phyloP scores from a whole-genome alignment of 2,329 filamentous ascomycete species.

The Penicillium janthinellum region DNA sequence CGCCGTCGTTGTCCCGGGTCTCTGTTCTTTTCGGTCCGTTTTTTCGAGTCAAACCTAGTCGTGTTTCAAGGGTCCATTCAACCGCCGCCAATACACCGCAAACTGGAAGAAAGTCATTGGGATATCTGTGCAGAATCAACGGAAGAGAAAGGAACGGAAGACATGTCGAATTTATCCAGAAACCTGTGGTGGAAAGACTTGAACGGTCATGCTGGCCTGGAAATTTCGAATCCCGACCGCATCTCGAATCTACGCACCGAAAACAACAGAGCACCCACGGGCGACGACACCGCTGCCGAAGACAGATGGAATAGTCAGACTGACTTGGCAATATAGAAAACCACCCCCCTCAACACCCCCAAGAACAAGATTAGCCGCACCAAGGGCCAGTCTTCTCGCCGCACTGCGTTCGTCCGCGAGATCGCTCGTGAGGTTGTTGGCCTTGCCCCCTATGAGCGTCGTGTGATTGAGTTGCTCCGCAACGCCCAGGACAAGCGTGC shows the following conservation, averaged over 20 bases:
- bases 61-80: conserved; percentile 6
- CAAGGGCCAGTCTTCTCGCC: conserved; percentile 96
- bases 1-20: conserved; percentile 13
- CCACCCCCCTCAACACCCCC: conserved; percentile 70
- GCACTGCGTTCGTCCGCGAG: conserved; percentile 94
- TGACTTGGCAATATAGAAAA: conserved; percentile 65
- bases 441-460: conserved; percentile 94
- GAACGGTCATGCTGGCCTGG: neutral
- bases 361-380: conserved; percentile 79
- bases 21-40: conserved; percentile 22
- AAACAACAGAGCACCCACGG: conserved; percentile 6
- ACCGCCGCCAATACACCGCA: neutral
- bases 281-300: neutral
- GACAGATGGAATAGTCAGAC: conserved; percentile 41
- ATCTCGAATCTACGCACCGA: neutral
- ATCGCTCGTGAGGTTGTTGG: conserved; percentile 98
- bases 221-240: conserved; percentile 10
- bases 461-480: conserved; percentile 97
- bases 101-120: neutral
- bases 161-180: neutral
- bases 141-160: neutral
- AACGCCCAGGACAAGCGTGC: conserved; percentile 99
- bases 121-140: neutral
- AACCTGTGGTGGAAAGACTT: neutral
- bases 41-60: conserved; percentile 23